phyloP scores from a whole-genome alignment of 148 eudicot species.

The Camellia lanceoleosa region DNA sequence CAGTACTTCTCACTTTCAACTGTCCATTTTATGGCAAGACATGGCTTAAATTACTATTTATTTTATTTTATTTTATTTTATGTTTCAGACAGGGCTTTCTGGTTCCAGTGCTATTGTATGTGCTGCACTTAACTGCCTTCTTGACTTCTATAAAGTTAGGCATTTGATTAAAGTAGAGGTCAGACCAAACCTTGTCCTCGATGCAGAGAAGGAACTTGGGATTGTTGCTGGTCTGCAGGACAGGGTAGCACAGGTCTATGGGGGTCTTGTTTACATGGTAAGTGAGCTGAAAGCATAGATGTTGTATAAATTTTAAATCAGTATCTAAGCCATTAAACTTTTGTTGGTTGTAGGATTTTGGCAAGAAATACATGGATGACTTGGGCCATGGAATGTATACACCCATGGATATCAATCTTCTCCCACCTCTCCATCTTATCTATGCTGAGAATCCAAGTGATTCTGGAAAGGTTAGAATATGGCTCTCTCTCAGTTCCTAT shows the following conservation, averaged over 20 bases:
- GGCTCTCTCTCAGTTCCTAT: background rate
- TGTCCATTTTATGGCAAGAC: background rate
- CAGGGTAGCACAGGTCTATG: conserved; percentile 92
- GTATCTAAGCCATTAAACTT: background rate
- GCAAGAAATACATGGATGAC: conserved; percentile 64
- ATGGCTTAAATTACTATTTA: conserved; percentile 18
- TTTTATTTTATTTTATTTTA: background rate
- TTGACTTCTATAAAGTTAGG: conserved; percentile 81
- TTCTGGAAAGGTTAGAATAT: conserved; percentile 80
- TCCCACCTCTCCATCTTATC: conserved; percentile 82
- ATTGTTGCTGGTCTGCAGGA: conserved; percentile 98
- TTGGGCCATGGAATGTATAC: conserved; percentile 71
- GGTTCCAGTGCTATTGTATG: conserved; percentile 96
- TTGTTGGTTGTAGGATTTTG: conserved; percentile 61
- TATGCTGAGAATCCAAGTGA: conserved; percentile 98
- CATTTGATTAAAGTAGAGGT: conserved; percentile 70
- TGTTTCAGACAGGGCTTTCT: conserved; percentile 83
- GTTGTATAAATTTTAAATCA: background rate
- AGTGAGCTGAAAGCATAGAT: conserved; percentile 3
- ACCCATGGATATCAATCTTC: conserved; percentile 64
- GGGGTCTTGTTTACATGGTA: conserved; percentile 95
- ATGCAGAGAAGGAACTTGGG: conserved; percentile 94
- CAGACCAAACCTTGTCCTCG: conserved; percentile 79
- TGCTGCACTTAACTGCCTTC: conserved; percentile 93
- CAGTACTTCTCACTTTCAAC: background rate